Evolutionary conservation across 805 yeast species (phyloP).

Genomic region (Citeromyces nyonsensis): DNA sequence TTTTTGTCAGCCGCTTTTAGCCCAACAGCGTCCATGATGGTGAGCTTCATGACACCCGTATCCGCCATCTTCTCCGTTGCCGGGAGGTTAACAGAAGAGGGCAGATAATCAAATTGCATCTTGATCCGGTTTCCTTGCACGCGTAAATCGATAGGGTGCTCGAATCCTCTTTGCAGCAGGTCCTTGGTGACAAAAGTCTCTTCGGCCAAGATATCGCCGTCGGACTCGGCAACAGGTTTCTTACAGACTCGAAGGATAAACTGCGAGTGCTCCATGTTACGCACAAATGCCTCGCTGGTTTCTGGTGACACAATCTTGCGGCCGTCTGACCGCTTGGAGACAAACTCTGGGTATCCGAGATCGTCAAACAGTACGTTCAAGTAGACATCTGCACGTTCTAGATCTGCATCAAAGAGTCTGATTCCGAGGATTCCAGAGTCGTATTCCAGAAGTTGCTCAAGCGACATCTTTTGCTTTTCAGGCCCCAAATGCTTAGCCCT

Average conservation of each 20-base stretch:
- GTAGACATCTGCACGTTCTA: conserved; percentile 29
- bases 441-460: conserved; percentile 35
- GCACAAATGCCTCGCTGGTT: conserved; percentile 44
- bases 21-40: conserved; percentile 36
- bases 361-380: conserved; percentile 57
- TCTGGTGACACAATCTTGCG: conserved; percentile 25
- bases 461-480: conserved; percentile 26
- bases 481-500: conserved; percentile 6
- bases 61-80: conserved; percentile 49
- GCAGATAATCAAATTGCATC: conserved; percentile 44
- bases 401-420: conserved; percentile 31
- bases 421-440: conserved; percentile 51
- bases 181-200: conserved; percentile 32
- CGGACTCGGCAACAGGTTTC: conserved; percentile 26
- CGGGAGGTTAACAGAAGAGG: conserved; percentile 36
- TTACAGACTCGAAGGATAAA: conserved; percentile 41
- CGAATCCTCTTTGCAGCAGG: conserved; percentile 31
- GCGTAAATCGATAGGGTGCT: conserved; percentile 26
- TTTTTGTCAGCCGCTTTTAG: conserved; percentile 70
- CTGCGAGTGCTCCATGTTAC: conserved; percentile 54
- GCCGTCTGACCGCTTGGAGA: conserved; percentile 30
- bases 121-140: conserved; percentile 21
- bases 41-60: conserved; percentile 47
- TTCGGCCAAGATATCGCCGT: conserved; percentile 36
- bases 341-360: conserved; percentile 38